A percentile compares a stretch with the other conserved stretches of the same genome.
phyloP scores from a whole-genome alignment of 2,329 filamentous ascomycete species.

The Mycocentrospora acerina region DNA sequence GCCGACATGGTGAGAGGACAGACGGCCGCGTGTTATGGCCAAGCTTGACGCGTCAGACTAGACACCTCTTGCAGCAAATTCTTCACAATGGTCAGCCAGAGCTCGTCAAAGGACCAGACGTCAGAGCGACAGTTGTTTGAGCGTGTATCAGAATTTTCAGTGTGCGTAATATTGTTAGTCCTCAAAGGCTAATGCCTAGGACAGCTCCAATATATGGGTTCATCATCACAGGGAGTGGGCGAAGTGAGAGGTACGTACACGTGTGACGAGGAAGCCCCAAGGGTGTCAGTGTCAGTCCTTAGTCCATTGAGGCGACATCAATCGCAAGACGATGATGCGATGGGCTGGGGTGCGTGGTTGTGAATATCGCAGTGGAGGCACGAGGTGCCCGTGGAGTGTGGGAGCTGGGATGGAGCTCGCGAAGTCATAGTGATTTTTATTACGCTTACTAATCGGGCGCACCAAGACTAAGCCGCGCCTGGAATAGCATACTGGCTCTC shows the following conservation, averaged over 20 bases:
- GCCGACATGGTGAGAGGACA: constrained; percentile 36
- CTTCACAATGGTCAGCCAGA: constrained; percentile 29
- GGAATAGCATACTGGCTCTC: too few relatives aligned
- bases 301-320: constrained; percentile 5
- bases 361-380: constrained; percentile 1
- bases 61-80: constrained; percentile 20
- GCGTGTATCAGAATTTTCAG: constrained; percentile 45
- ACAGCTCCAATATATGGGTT: constrained; percentile 75
- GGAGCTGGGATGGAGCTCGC: not conserved
- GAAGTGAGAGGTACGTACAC: constrained; percentile 16
- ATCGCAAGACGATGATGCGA: constrained; percentile 5
- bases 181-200: constrained; percentile 54
- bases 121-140: constrained; percentile 17
- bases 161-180: constrained; percentile 53
- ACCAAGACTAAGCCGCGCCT: not conserved
- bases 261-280: not conserved
- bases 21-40: constrained; percentile 1
- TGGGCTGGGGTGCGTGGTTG: not conserved
- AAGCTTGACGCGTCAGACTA: not conserved
- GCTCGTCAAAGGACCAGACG: constrained; percentile 4
- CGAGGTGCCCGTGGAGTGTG: not conserved
- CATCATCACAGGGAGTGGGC: constrained; percentile 52
- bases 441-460: constrained; percentile 2
- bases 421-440: constrained; percentile 2
- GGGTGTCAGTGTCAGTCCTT: constrained; percentile 3